phyloP scores from a whole-genome alignment of 768 basidiomycete species.

The Rhizopogon vinicolor region DNA sequence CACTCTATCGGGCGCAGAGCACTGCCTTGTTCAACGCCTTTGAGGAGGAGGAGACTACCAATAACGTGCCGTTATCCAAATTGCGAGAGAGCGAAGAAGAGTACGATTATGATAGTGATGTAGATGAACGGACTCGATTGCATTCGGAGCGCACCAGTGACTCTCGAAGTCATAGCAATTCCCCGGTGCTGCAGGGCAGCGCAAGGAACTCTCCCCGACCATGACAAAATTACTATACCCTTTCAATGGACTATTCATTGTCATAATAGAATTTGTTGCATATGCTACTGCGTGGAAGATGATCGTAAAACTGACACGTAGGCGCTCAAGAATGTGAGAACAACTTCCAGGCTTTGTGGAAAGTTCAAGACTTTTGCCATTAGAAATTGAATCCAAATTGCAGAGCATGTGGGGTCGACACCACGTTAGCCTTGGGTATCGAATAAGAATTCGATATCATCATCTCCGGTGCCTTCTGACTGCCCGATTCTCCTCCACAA shows the following conservation, averaged over 20 bases:
- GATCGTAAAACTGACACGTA: slow-evolving; percentile 8
- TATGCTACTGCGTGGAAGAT: no score
- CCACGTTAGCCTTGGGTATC: slow-evolving; percentile 7
- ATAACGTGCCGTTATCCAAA: slow-evolving; percentile 52
- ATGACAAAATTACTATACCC: slow-evolving; percentile 16
- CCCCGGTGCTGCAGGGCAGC: slow-evolving; percentile 37
- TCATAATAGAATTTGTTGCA: slow-evolving; percentile 20
- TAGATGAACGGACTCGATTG: slow-evolving; percentile 37
- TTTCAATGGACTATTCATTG: slow-evolving; percentile 16
- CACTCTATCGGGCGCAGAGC: slow-evolving; percentile 61
- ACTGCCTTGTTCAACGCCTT: slow-evolving; percentile 74
- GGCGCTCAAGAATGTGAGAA: slow-evolving; percentile 8
- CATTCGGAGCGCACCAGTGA: slow-evolving; percentile 27
- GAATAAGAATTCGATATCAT: slow-evolving; percentile 7
- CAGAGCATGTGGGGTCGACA: slow-evolving; percentile 20
- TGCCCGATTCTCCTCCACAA: slow-evolving; percentile 7
- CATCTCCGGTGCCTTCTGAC: slow-evolving; percentile 9
- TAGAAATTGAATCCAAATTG: no score
- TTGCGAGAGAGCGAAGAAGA: slow-evolving; percentile 66
- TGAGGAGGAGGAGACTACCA: slow-evolving; percentile 46
- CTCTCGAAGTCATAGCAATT: slow-evolving; percentile 53
- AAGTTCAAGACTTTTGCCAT: background rate
- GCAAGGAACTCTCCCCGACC: slow-evolving; percentile 15
- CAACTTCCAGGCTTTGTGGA: background rate
- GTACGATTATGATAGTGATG: slow-evolving; percentile 40